phyloP scores from a whole-genome alignment of 2,329 filamentous ascomycete genomes.

The Aspergillus transmontanensis region DNA sequence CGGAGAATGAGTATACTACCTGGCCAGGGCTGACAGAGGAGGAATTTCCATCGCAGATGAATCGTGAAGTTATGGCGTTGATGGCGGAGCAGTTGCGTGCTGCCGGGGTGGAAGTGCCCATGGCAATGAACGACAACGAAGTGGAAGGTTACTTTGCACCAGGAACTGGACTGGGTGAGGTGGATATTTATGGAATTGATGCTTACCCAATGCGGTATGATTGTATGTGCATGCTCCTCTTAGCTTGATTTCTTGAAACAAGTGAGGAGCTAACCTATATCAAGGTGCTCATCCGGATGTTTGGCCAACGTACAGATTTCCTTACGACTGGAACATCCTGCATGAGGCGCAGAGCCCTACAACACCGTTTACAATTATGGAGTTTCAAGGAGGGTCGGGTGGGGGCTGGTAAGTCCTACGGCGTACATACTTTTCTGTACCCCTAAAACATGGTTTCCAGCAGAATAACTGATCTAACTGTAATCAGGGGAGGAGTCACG shows the following conservation, averaged over 20 bases:
- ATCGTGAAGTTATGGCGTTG: conserved; percentile 53
- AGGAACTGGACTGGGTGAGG: conserved; percentile 40
- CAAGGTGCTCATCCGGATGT: background rate
- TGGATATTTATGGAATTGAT: conserved; percentile 53
- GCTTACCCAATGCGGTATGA: conserved; percentile 7
- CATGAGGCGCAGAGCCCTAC: conserved; percentile 6
- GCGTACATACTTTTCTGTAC: background rate
- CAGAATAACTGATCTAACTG: background rate
- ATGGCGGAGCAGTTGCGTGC: conserved; percentile 62
- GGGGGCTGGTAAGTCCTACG: background rate
- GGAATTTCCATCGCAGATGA: conserved; percentile 32
- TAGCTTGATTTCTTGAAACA: background rate
- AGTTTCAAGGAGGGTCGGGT: conserved; percentile 9
- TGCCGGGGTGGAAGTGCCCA: conserved; percentile 35
- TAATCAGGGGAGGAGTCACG: conserved; percentile 6
- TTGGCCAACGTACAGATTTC: background rate
- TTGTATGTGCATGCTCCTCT: background rate
- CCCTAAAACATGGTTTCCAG: background rate
- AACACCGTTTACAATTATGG: conserved; percentile 6
- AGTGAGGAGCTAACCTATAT: background rate
- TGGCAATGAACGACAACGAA: conserved; percentile 45
- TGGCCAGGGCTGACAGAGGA: background rate
- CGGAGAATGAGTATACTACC: conserved; percentile 75
- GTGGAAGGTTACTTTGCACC: conserved; percentile 53
- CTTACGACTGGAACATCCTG: background rate